Evolutionary conservation across 192 early-diverging fungal genomes (phyloP).

Genomic region (Jimgerdemannia lactiflua): DNA sequence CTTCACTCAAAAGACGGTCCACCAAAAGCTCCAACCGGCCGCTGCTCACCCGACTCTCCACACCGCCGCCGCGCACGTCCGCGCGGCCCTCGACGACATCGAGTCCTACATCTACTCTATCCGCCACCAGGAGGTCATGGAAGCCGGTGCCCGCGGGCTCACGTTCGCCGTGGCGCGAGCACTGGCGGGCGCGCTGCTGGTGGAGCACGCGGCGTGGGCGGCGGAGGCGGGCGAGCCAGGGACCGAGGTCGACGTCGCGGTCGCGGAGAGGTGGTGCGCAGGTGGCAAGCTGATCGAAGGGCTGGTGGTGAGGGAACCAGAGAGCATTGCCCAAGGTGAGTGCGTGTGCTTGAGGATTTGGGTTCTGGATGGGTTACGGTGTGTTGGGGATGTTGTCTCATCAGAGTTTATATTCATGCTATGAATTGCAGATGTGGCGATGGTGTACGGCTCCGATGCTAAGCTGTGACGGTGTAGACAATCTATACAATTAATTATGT

Average conservation of each 20-base stretch:
- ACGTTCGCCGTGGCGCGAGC: constrained; percentile 46
- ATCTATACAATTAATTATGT: no score
- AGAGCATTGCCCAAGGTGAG: constrained; percentile 14
- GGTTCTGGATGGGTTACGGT: background rate
- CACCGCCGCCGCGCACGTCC: constrained; percentile 26
- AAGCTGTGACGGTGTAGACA: constrained; percentile 8
- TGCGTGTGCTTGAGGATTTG: background rate
- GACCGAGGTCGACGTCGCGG: constrained; percentile 13
- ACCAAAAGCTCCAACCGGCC: background rate
- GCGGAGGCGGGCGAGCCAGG: background rate
- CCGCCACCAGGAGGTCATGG: constrained; percentile 22
- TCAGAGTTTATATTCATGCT: background rate
- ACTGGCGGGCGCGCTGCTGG: constrained; percentile 43
- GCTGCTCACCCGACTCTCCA: background rate
- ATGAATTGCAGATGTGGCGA: constrained; percentile 12
- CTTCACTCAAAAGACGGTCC: background rate
- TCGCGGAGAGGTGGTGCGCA: constrained; percentile 19
- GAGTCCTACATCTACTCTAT: constrained; percentile 9
- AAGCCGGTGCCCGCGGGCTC: constrained; percentile 44
- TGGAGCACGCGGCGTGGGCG: constrained; percentile 49
- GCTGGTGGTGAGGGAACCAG: background rate
- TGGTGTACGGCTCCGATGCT: constrained; percentile 21
- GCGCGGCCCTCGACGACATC: constrained; percentile 20
- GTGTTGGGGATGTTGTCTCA: background rate
- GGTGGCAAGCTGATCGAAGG: constrained; percentile 9